Base-by-base conservation (phyloP, 108 stramenopile species). In the Fistulifera pelliculosa region DNA sequence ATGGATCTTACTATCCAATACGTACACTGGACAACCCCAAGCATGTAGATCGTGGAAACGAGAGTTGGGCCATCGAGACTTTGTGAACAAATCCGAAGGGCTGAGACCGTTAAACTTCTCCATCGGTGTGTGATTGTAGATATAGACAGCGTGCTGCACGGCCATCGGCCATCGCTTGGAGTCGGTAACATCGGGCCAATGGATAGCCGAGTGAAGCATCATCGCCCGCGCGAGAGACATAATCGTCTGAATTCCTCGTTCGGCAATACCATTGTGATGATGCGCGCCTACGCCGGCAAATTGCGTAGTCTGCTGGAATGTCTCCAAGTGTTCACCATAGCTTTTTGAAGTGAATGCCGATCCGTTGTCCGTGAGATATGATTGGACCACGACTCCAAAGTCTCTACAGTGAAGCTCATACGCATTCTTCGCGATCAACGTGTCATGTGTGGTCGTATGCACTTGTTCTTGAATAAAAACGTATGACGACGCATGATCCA, bases 11-110 rank as follows among this genome's bases (percentile, higher is more conserved):
- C 59, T 58, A 35, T 73, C 65, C 39, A 69, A 25, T 0, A 71
- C 54, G 23, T 56, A 71, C 5, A 52, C 41, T 12, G 70, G 70
- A 25, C 71, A 73, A 1, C 71, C 71, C 61, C 61, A 73, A 0
- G 68, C 71, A 56, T 69, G 68, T 21, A 17, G 27, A 35, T 60
- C 1, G 15, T 40, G 39, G 41, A 65, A 38, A 15, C 45, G 1
- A 17, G 8, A 7, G 12, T 54, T 47, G 11, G 64, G 53, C 57
- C 50, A 64, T 0, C 54, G 42, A 26, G 61, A 44, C 4, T 12
- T 21, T 23, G 53, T 58, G 47, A 58, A 73, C 19, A 49, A 17
- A 14, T 57, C 68, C 16, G 18, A 12, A 15, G 70, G 70, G 6
- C 51, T 22, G 3, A 55, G 14, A 3, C 39, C 22, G 26, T 45